Evolutionary conservation across 176 grass and related monocot species (phyloP).

Genomic region (Alloteropsis semialata): DNA sequence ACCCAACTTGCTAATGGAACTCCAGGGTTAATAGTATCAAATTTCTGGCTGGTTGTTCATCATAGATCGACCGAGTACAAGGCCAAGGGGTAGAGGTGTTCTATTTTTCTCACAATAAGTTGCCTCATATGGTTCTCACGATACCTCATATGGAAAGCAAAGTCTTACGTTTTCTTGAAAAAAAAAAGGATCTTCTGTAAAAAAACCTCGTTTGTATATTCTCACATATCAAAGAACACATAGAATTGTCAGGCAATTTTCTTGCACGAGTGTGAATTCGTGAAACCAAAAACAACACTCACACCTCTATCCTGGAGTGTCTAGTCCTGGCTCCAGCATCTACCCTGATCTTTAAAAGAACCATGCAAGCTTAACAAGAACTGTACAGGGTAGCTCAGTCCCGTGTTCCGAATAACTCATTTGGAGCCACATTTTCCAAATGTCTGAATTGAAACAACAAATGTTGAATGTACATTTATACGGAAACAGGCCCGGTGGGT

Average conservation of each 20-base stretch:
- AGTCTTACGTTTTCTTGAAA: no score
- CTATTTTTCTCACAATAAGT: no score
- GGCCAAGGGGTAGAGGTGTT: no score
- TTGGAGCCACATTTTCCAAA: conserved; percentile 56
- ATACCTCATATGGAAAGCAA: no score
- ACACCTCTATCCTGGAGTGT: background rate
- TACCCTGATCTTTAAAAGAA: background rate
- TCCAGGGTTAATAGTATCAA: no score
- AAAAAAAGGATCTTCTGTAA: no score
- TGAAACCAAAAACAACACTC: background rate
- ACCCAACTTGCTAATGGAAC: no score
- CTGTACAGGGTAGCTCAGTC: conserved; percentile 34
- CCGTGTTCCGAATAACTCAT: conserved; percentile 32
- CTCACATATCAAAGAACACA: no score
- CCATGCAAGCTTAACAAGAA: conserved; percentile 51
- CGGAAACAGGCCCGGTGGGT: background rate
- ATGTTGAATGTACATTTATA: conserved; percentile 50
- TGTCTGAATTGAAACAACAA: conserved; percentile 46
- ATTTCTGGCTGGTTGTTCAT: no score
- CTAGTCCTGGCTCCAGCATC: background rate
- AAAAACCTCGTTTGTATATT: no score
- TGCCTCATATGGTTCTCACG: no score
- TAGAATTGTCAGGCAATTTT: background rate
- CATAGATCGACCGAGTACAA: no score
- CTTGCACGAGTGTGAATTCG: background rate